Conservation (phyloP, 495 filamentous ascomycete species). For the Hyaloscypha finlandica region DNA sequence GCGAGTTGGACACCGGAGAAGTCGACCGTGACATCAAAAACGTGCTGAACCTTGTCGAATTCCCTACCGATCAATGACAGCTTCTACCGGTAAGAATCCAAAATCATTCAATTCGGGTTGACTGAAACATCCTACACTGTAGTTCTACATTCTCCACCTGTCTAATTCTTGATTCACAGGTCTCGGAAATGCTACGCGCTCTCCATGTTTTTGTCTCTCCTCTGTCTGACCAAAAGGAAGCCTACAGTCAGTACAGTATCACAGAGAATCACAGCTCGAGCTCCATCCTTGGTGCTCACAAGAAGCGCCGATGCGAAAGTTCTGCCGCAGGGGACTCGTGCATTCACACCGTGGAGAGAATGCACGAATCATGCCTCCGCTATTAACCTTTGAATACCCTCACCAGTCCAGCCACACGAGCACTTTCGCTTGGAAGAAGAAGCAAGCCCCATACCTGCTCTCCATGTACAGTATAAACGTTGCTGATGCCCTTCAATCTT, state of each 20-base stretch:
- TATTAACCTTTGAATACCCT: not conserved
- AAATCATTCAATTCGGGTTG: no score
- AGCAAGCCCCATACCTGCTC: not conserved
- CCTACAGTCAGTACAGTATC: not conserved
- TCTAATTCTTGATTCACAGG: not conserved
- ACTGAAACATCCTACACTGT: not conserved
- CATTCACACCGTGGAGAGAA: not conserved
- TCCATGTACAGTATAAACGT: not conserved
- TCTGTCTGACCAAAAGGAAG: conserved; percentile 4
- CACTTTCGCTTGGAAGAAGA: not conserved
- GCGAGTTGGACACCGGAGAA: not conserved
- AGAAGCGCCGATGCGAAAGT: not conserved
- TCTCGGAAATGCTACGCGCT: not conserved
- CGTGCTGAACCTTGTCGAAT: not conserved
- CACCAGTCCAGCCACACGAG: not conserved
- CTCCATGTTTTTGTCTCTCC: not conserved
- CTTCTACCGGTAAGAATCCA: not conserved
- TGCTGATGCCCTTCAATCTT: conserved; percentile 2
- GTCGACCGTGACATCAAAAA: not conserved
- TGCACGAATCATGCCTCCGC: not conserved
- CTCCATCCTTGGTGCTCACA: not conserved
- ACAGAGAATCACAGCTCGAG: not conserved
- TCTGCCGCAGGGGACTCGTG: not conserved
- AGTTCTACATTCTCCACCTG: not conserved
- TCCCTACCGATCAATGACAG: not conserved